These are phyloP conservation scores for Aspergillus mulundensis DNA, from an alignment of 495 filamentous ascomycete species.

Conservation along the genomic window DNA sequence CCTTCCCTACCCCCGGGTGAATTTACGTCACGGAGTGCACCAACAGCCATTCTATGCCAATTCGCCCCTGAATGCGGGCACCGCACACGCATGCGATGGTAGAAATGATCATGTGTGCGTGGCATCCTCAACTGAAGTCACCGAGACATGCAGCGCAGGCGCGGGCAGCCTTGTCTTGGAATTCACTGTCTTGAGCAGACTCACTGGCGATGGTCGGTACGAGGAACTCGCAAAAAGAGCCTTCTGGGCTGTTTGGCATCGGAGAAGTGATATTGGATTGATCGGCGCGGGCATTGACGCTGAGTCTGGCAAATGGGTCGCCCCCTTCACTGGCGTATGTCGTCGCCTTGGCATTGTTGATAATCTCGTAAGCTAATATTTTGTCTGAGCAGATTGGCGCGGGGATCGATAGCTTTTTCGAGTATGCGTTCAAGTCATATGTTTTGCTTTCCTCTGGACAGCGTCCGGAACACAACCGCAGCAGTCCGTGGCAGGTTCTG, in stretches of 20 bases:
- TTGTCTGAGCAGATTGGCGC: conserved; percentile 63
- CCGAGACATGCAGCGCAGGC: conserved; percentile 93
- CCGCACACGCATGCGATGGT: conserved; percentile 23
- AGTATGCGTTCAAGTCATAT: conserved; percentile 93
- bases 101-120: conserved; percentile 28
- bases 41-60: conserved; percentile 72
- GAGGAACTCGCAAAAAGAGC: conserved; percentile 86
- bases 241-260: conserved; percentile 91
- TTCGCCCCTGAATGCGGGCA: conserved; percentile 62
- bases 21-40: conserved; percentile 77
- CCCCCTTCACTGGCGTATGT: conserved; percentile 69
- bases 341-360: neutral
- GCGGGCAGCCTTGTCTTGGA: conserved; percentile 92
- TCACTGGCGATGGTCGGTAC: conserved; percentile 82
- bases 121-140: conserved; percentile 60
- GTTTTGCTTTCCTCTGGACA: conserved; percentile 73
- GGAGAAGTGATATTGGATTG: conserved; percentile 79
- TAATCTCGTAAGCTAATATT: conserved; percentile 11
- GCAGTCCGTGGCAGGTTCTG: conserved; percentile 35
- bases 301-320: conserved; percentile 86
- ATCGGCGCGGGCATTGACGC: conserved; percentile 90
- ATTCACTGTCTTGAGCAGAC: conserved; percentile 82
- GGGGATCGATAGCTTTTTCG: conserved; percentile 95
- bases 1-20: conserved; percentile 91
- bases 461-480: conserved; percentile 26